phyloP scores from a whole-genome alignment of 1,284 basidiomycete species.

The Austropuccinia psidii region DNA sequence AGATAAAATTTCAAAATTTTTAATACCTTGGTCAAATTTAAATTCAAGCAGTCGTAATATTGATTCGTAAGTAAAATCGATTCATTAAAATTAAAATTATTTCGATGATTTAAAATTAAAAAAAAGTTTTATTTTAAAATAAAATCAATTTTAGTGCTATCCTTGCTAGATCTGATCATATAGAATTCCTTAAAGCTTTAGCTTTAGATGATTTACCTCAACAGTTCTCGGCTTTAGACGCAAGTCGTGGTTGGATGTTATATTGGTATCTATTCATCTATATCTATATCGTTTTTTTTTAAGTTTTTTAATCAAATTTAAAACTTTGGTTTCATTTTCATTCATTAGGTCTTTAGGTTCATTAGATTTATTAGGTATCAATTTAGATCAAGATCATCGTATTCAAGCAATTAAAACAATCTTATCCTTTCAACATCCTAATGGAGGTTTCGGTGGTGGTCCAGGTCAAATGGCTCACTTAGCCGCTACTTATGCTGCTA shows the following conservation, averaged over 20 bases:
- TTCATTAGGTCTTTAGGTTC: slow-evolving; percentile 29
- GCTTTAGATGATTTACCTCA: slow-evolving; percentile 54
- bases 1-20: slow-evolving; percentile 54
- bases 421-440: slow-evolving; percentile 44
- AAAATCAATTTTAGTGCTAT: slow-evolving; percentile 38
- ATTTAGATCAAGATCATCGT: slow-evolving; percentile 39
- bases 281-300: slow-evolving; percentile 56
- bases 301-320: no score
- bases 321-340: background rate
- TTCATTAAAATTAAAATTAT: slow-evolving; percentile 37
- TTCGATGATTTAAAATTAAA: slow-evolving; percentile 32
- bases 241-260: slow-evolving; percentile 82
- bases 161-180: slow-evolving; percentile 58
- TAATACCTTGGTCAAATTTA: slow-evolving; percentile 45
- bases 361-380: slow-evolving; percentile 42
- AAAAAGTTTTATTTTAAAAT: slow-evolving; percentile 15
- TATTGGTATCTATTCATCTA: slow-evolving; percentile 85
- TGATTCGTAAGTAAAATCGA: background rate
- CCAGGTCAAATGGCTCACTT: slow-evolving; percentile 46
- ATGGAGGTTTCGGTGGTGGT: slow-evolving; percentile 46
- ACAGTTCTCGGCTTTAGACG: slow-evolving; percentile 72
- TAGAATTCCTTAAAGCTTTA: slow-evolving; percentile 59
- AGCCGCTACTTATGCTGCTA: slow-evolving; percentile 46
- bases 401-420: slow-evolving; percentile 45
- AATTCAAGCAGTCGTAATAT: slow-evolving; percentile 44